Percentiles rank a stretch among this genome's conserved stretches.
Conservation (phyloP, 257 asterid genomes). For the Asclepias syriaca region DNA sequence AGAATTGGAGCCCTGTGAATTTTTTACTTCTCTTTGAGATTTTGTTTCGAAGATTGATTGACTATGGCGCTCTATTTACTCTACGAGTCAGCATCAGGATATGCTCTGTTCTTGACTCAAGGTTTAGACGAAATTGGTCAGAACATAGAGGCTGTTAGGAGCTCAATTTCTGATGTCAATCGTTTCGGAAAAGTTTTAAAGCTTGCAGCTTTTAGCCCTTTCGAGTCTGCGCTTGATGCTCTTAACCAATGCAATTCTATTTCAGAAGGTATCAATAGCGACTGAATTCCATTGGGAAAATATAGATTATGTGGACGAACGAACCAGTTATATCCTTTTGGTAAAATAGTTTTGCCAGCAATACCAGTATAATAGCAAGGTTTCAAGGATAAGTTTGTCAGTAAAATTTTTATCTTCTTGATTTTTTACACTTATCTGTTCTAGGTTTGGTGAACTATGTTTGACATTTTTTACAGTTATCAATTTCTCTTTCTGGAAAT, state of each 20-base stretch:
- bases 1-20: too few species aligned
- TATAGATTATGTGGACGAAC: too few species aligned
- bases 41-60: not conserved
- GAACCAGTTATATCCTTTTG: not conserved
- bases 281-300: not conserved
- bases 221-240: constrained; percentile 85
- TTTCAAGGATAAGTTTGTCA: not conserved
- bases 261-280: constrained; percentile 62
- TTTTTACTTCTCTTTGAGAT: not conserved
- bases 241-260: constrained; percentile 85
- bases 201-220: constrained; percentile 71
- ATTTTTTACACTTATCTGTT: not conserved
- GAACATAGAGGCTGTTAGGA: constrained; percentile 72
- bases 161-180: constrained; percentile 61
- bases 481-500: not conserved
- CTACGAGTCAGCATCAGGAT: constrained; percentile 86
- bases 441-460: not conserved
- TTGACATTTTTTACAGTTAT: not conserved
- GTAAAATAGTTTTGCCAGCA: not conserved
- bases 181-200: constrained; percentile 80
- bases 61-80: constrained; percentile 57
- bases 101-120: constrained; percentile 49
- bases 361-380: not conserved
- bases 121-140: constrained; percentile 91
- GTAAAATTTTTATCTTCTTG: not conserved